These are phyloP conservation scores for Pseudocercospora fuligena DNA, from an alignment of 2,329 filamentous ascomycete genomes.

Conservation along the genomic window DNA sequence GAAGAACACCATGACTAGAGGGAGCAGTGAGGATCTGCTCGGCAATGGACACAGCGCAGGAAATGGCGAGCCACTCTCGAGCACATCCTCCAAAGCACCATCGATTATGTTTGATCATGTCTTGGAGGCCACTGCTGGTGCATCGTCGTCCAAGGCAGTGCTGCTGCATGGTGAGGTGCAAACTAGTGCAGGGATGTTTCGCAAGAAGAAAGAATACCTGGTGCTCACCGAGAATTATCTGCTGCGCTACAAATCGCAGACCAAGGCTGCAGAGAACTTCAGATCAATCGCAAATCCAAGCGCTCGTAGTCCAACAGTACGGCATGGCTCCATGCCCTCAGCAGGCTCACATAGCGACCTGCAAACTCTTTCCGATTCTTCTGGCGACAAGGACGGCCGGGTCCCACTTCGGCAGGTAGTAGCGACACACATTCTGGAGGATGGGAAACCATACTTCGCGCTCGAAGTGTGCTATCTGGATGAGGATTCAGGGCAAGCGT, in stretches of 20 bases:
- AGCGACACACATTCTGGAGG: conserved; percentile 69
- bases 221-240: conserved; percentile 72
- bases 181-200: conserved; percentile 70
- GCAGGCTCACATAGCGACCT: conserved; percentile 66
- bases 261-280: conserved; percentile 68
- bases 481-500: conserved; percentile 65
- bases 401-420: conserved; percentile 70
- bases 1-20: conserved; percentile 52
- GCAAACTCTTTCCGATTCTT: conserved; percentile 57
- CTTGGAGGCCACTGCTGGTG: conserved; percentile 24
- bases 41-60: conserved; percentile 17
- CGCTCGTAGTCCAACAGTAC: conserved; percentile 51
- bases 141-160: conserved; percentile 49
- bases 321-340: conserved; percentile 64
- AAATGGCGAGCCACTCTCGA: conserved; percentile 52
- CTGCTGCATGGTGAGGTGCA: conserved; percentile 72
- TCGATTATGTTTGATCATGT: conserved; percentile 51
- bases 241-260: conserved; percentile 70
- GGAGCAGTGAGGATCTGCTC: conserved; percentile 53
- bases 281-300: conserved; percentile 46
- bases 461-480: conserved; percentile 72
- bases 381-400: conserved; percentile 60
- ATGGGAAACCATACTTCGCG: conserved; percentile 68
- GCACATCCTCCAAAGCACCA: conserved; percentile 56
- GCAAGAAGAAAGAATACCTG: conserved; percentile 74